Conservation (phyloP, 2,329 filamentous ascomycete species). For the Phialemoniopsis sp. region DNA sequence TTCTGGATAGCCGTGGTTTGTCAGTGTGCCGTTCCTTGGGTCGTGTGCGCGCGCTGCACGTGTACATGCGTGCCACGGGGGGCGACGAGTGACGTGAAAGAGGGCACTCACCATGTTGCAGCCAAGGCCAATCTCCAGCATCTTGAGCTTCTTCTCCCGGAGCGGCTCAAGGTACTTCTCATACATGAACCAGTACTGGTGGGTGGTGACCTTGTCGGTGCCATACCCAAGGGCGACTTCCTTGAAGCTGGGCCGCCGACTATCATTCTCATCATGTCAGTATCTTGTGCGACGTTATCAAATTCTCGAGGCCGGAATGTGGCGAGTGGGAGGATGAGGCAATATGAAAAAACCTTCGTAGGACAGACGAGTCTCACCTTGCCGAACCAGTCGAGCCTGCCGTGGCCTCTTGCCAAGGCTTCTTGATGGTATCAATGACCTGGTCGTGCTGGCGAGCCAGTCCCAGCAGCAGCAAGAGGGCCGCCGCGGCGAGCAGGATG, state of each 20-base stretch:
- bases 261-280: neutral
- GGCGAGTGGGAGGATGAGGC: too few species aligned
- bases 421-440: neutral
- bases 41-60: too few species aligned
- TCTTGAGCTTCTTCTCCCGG: slow-evolving; percentile 25
- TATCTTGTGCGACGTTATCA: too few species aligned
- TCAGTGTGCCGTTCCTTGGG: neutral
- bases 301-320: too few species aligned
- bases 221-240: slow-evolving; percentile 29
- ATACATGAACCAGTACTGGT: slow-evolving; percentile 34
- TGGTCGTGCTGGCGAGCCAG: too few species aligned
- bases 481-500: too few species aligned
- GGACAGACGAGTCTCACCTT: too few species aligned
- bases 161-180: slow-evolving; percentile 28
- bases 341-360: too few species aligned
- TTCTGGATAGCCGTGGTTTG: slow-evolving; percentile 9
- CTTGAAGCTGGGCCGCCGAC: slow-evolving; percentile 15
- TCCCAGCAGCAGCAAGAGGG: too few species aligned
- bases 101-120: slow-evolving; percentile 26
- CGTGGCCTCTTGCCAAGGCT: neutral
- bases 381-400: neutral
- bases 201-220: slow-evolving; percentile 31
- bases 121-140: slow-evolving; percentile 35
- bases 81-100: neutral
- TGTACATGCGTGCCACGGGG: too few species aligned